Evolutionary conservation across 164 flowering plant species (phyloP).

Genomic region (Magnolia officinalis): DNA sequence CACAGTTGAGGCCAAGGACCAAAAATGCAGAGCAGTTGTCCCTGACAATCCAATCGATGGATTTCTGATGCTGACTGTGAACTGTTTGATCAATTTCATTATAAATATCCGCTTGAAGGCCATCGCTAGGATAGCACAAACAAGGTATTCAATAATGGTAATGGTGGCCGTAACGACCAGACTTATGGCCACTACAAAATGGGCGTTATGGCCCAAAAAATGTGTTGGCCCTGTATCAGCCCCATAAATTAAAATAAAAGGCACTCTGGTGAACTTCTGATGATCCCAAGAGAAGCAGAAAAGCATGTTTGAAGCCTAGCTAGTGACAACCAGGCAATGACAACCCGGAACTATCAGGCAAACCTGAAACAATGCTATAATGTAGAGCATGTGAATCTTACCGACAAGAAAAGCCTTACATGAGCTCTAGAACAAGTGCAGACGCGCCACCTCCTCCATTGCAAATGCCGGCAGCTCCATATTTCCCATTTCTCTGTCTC

Average conservation of each 20-base stretch:
- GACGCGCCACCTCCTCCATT: slow-evolving; percentile 95
- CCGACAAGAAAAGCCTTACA: slow-evolving; percentile 46
- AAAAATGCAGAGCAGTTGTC: no score
- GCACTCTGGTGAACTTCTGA: neutral
- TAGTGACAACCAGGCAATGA: neutral
- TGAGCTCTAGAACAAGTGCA: slow-evolving; percentile 71
- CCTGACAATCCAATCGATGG: no score
- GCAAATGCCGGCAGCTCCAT: slow-evolving; percentile 69
- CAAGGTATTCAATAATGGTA: no score
- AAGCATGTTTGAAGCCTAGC: neutral
- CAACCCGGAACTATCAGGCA: neutral
- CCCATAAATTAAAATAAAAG: neutral
- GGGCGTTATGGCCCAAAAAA: neutral
- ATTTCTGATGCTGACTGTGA: no score
- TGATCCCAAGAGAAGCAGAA: neutral
- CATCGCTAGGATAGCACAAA: neutral
- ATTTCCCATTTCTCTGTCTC: slow-evolving; percentile 60
- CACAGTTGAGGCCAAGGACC: no score
- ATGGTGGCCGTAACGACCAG: no score
- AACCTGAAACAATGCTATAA: neutral
- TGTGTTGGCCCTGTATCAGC: neutral
- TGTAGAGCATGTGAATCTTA: slow-evolving; percentile 13
- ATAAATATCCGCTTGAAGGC: neutral
- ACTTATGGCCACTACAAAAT: no score
- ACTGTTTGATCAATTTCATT: neutral